Evolutionary conservation across 495 filamentous ascomycete species (phyloP).

Genomic region (Daldinia caldariorum): DNA sequence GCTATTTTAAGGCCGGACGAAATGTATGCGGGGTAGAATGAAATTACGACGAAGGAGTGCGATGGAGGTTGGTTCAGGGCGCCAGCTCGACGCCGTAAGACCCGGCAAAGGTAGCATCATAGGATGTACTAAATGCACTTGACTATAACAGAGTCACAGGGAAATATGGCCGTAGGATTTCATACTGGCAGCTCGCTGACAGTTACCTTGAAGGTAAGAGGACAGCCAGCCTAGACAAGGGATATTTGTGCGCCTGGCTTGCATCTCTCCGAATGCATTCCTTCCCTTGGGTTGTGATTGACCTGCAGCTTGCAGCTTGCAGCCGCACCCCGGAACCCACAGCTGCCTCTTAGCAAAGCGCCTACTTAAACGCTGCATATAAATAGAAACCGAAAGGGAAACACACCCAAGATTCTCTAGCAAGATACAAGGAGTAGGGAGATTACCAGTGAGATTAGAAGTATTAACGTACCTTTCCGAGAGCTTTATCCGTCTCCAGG

Average conservation of each 20-base stretch:
- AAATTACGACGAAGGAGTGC: conserved; percentile 19
- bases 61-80: conserved; percentile 13
- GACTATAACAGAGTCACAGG: conserved; percentile 21
- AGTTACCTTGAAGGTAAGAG: conserved; percentile 7
- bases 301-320: conserved; percentile 40
- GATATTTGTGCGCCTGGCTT: conserved; percentile 26
- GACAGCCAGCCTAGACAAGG: conserved; percentile 2
- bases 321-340: conserved; percentile 14
- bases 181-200: background rate
- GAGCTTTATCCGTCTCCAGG: conserved; percentile 83
- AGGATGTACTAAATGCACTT: conserved; percentile 17
- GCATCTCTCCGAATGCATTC: conserved; percentile 26
- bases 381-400: conserved; percentile 33
- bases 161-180: conserved; percentile 34
- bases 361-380: conserved; percentile 33
- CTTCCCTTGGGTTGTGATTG: conserved; percentile 22
- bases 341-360: conserved; percentile 13
- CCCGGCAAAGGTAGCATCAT: conserved; percentile 23
- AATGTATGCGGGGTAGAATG: conserved; percentile 18
- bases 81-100: conserved; percentile 33
- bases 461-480: conserved; percentile 71
- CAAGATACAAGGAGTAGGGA: conserved; percentile 15
- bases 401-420: conserved; percentile 1
- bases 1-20: conserved; percentile 4
- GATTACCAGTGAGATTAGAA: conserved; percentile 33